Conservation (phyloP, 768 basidiomycete genomes). For the Strobilomyces confusus region DNA sequence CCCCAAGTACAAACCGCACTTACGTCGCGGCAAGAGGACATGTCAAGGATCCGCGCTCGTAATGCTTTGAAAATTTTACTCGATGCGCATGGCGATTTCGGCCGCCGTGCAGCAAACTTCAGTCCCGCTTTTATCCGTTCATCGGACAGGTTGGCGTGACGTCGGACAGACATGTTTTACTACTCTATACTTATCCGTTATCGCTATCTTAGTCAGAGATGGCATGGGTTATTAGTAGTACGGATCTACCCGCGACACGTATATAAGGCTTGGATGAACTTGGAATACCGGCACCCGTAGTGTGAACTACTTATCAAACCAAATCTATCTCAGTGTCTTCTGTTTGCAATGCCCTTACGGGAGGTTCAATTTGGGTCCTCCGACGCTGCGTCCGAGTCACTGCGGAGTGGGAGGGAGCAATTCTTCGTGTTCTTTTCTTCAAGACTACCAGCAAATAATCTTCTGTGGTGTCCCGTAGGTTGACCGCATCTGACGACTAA, state of each 20-base stretch:
- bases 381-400: slow-evolving; percentile 34
- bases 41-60: slow-evolving; percentile 85
- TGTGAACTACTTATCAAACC: neutral
- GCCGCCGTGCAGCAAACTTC: slow-evolving; percentile 47
- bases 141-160: slow-evolving; percentile 20
- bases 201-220: no score
- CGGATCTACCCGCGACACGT: neutral
- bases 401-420: slow-evolving; percentile 41
- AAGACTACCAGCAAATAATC: slow-evolving; percentile 43
- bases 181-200: slow-evolving; percentile 14
- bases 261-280: slow-evolving; percentile 3
- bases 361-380: slow-evolving; percentile 30
- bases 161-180: neutral
- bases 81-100: slow-evolving; percentile 89
- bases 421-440: slow-evolving; percentile 74
- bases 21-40: slow-evolving; percentile 71
- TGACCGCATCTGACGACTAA: neutral
- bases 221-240: neutral
- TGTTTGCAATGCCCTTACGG: slow-evolving; percentile 47
- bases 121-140: slow-evolving; percentile 23
- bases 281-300: neutral
- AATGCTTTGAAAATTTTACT: slow-evolving; percentile 92
- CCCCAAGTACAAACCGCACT: slow-evolving; percentile 66
- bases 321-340: neutral
- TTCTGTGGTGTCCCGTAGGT: slow-evolving; percentile 70